Conservation (phyloP, 2,329 filamentous ascomycete species). For the Ambrosiella beaveri region DNA sequence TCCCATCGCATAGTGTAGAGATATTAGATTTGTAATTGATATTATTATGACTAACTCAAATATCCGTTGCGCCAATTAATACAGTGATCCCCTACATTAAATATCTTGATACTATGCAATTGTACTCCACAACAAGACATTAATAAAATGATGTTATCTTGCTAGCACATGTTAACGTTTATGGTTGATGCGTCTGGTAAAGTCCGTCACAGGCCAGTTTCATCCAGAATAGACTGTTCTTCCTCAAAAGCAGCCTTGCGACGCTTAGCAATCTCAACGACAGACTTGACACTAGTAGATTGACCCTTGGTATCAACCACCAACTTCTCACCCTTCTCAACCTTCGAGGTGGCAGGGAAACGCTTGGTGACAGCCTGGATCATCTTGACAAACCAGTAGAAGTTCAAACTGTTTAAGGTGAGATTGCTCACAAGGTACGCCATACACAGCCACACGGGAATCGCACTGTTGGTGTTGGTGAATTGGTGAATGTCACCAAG, state of each 20-base stretch:
- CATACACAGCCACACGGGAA: slow-evolving; percentile 53
- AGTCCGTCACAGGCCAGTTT: slow-evolving; percentile 4
- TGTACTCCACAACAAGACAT: too few species aligned
- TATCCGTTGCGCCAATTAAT: background rate
- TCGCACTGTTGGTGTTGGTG: slow-evolving; percentile 28
- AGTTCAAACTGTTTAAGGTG: slow-evolving; percentile 58
- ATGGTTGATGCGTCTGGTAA: too few species aligned
- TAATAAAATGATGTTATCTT: too few species aligned
- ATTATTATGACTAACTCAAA: background rate
- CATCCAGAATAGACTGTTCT: slow-evolving; percentile 5
- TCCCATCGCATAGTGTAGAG: background rate
- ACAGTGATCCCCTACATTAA: background rate
- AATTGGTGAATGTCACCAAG: slow-evolving; percentile 20
- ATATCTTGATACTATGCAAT: too few species aligned
- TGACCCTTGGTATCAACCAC: background rate
- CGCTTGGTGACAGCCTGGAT: slow-evolving; percentile 60
- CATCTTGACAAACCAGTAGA: slow-evolving; percentile 82
- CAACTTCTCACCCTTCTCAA: background rate
- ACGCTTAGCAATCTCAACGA: slow-evolving; percentile 4
- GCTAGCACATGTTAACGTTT: too few species aligned
- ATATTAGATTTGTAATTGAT: slow-evolving; percentile 1
- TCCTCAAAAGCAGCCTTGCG: slow-evolving; percentile 9
- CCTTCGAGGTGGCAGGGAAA: slow-evolving; percentile 30
- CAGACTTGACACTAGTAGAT: slow-evolving; percentile 9
- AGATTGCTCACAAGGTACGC: slow-evolving; percentile 55